Evolutionary conservation across 176 grass and related monocot species (phyloP), one percentile per base, ranked within the genome.

Genomic region (Oryza brachyantha): DNA sequence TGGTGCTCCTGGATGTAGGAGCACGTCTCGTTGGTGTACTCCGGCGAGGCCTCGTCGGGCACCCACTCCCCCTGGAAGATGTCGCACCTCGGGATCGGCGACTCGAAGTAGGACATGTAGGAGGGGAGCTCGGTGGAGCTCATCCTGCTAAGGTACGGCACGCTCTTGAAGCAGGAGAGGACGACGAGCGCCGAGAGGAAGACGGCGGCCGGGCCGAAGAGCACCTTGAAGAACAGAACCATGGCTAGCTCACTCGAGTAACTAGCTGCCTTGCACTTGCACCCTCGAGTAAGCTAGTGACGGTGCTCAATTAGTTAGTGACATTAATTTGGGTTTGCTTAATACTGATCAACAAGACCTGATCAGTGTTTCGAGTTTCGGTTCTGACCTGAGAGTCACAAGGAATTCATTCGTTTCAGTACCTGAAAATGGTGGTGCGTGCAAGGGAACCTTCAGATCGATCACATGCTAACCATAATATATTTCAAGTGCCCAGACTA

Each of bases 51-150:
- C n/a, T 75, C 74, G 66, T 89, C 78, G 22, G 83, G 78, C 34
- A 78, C 87, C 87, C 87, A 89, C 45, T 89, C 78, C 45, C 87
- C 87, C 1, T 66, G 82, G 82, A 78, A 89, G 71, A 89, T 85
- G 82, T 89, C 78, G 73, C 87, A 89, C 74, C 37, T 78, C 74
- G 85, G 59, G 27, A 50, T 40, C 26, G 13, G 29, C 16, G 62
- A 28, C 8, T 55, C 50, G 11, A 81, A 13, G 84, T 67, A 58
- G 59, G 61, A 58, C 10, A 34, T 25, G 45, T 42, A 68, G 64
- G 29, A 27, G n/a, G 70, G 24, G 28, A 84, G 12, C 17, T 19
- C 37, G 75, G 24, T 61, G 80, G 66, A 83, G 22, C 50, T 73
- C 59, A 79, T 8, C 16, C 45, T 40, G 17, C 50, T 55, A 37